Conservation (phyloP, 441 rosid species). For the Codiaeum variegatum region DNA sequence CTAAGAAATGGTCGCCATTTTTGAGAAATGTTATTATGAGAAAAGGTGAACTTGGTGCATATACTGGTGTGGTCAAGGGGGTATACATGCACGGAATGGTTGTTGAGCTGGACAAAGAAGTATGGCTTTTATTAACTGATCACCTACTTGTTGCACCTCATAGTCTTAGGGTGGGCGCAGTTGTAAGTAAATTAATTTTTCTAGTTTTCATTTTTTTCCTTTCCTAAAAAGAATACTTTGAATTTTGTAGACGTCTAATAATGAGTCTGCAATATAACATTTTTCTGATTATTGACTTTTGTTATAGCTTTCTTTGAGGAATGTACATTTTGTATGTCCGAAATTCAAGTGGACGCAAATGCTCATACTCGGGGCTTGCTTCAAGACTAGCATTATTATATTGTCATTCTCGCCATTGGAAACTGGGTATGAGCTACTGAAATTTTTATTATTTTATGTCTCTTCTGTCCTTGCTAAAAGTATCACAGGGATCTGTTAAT, state of each 20-base stretch:
- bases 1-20: conserved; percentile 29
- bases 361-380: conserved; percentile 83
- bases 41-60: conserved; percentile 51
- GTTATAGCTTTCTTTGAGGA: conserved; percentile 53
- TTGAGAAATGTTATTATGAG: conserved; percentile 28
- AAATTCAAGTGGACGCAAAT: conserved; percentile 63
- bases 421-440: conserved; percentile 48
- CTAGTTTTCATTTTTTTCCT: too few relatives aligned
- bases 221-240: too few relatives aligned
- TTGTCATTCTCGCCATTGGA: conserved; percentile 72
- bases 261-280: background rate
- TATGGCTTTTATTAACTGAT: conserved; percentile 82
- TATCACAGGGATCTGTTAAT: background rate
- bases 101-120: conserved; percentile 77
- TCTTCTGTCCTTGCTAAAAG: conserved; percentile 9
- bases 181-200: conserved; percentile 46
- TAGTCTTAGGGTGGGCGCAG: conserved; percentile 68
- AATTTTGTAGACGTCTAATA: background rate
- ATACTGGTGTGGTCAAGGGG: conserved; percentile 66
- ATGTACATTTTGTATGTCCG: conserved; percentile 79
- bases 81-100: conserved; percentile 71
- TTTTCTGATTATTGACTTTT: background rate
- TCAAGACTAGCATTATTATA: conserved; percentile 62
- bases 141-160: conserved; percentile 49
- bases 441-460: conserved; percentile 1